These are phyloP conservation scores for Hebeloma cylindrosporum DNA, from an alignment of 768 basidiomycete genomes.

Conservation along the genomic window DNA sequence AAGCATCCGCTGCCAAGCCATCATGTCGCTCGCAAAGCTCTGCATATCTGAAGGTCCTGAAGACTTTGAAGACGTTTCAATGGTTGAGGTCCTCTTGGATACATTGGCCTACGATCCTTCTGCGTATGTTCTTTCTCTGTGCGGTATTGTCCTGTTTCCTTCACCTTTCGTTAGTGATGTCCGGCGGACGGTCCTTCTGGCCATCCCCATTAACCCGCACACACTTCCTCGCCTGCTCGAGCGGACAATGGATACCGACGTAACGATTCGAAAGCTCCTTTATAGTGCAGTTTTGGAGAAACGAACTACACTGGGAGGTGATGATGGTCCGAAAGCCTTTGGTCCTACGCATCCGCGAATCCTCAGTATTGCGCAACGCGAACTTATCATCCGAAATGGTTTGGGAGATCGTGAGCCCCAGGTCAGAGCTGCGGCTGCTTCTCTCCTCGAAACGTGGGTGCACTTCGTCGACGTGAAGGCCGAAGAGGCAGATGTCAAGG, in stretches of 20 bases:
- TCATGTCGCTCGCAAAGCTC: conserved; percentile 76
- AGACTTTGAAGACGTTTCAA: conserved; percentile 54
- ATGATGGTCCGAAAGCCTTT: conserved; percentile 30
- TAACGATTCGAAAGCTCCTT: conserved; percentile 68
- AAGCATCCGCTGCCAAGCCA: conserved; percentile 74
- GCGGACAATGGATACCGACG: conserved; percentile 80
- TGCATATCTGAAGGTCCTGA: conserved; percentile 64
- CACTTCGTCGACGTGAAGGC: conserved; percentile 48
- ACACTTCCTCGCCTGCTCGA: conserved; percentile 69
- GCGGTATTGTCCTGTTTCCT: background rate
- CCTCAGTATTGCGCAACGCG: conserved; percentile 71
- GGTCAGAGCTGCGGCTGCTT: conserved; percentile 71
- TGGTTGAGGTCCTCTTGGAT: conserved; percentile 64
- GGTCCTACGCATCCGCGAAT: conserved; percentile 63
- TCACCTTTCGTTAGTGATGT: conserved; percentile 62
- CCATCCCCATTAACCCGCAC: conserved; percentile 54
- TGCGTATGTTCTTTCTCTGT: conserved; percentile 49
- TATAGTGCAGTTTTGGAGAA: conserved; percentile 43
- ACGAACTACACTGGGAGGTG: conserved; percentile 7
- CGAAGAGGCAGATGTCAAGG: conserved; percentile 30
- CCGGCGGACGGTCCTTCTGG: conserved; percentile 73
- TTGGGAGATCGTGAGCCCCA: conserved; percentile 79
- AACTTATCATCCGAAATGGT: conserved; percentile 77
- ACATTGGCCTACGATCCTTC: conserved; percentile 71
- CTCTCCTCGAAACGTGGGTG: conserved; percentile 76